Percentiles rank a stretch among this genome's conserved stretches.
phyloP scores from a whole-genome alignment of 306 rosid genomes.

The Argentina anserina region DNA sequence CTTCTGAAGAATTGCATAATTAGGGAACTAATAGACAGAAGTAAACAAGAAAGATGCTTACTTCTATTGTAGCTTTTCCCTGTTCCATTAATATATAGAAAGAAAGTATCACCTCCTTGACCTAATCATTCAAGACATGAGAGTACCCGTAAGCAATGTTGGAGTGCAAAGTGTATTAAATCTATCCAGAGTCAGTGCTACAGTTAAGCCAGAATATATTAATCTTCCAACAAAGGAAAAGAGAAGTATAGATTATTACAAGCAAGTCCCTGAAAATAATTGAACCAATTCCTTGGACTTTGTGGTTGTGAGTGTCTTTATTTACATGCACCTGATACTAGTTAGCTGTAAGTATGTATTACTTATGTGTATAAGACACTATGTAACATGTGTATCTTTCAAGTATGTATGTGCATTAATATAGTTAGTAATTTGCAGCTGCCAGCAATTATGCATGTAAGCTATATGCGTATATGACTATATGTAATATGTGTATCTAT shows the following conservation, averaged over 20 bases:
- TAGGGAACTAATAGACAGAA: not conserved
- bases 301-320: not conserved
- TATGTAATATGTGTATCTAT: not conserved
- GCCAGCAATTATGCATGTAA: too few species aligned
- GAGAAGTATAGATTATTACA: not conserved
- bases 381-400: not conserved
- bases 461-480: not conserved
- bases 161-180: not conserved
- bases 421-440: not conserved
- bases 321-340: not conserved
- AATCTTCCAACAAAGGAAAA: not conserved
- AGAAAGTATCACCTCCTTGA: slow-evolving; percentile 85
- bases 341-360: not conserved
- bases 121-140: slow-evolving; percentile 45
- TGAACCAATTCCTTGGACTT: not conserved
- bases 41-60: slow-evolving; percentile 26
- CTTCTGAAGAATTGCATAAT: not conserved
- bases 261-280: not conserved
- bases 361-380: not conserved
- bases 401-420: not conserved
- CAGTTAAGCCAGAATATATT: not conserved
- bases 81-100: slow-evolving; percentile 93
- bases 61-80: slow-evolving; percentile 86
- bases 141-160: not conserved
- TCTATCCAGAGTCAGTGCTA: not conserved